Percentiles rank a stretch among this genome's conserved stretches.
Conservation (phyloP, 306 rosid species). For the Cicer cuneatum region DNA sequence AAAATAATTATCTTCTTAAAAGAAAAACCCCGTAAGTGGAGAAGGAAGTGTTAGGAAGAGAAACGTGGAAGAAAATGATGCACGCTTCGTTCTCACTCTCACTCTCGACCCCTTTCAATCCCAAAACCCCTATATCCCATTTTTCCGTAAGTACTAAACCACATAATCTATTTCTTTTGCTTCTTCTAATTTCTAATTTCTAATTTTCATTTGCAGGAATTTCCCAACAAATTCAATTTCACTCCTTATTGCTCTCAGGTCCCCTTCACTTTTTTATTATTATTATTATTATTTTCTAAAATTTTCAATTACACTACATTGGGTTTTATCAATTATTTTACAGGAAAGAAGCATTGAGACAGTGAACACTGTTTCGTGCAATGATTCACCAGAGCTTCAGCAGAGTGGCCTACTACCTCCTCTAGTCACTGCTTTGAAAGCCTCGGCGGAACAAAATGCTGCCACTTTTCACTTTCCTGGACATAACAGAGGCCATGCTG, state of each 20-base stretch:
- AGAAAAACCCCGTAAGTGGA: neutral
- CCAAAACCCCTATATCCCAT: slow-evolving; percentile 16
- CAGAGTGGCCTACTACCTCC: slow-evolving; percentile 56
- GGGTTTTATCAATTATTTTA: neutral
- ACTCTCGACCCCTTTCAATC: slow-evolving; percentile 14
- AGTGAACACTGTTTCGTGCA: slow-evolving; percentile 2
- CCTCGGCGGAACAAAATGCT: slow-evolving; percentile 63
- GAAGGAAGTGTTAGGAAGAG: neutral
- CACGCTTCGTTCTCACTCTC: neutral
- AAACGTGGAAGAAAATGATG: neutral
- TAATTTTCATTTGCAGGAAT: slow-evolving; percentile 36
- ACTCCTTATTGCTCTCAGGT: slow-evolving; percentile 47
- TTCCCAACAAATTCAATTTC: neutral
- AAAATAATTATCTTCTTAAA: too few species aligned
- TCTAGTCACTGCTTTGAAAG: slow-evolving; percentile 70
- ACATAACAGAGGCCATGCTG: slow-evolving; percentile 91
- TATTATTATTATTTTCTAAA: too few species aligned
- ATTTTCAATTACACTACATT: neutral
- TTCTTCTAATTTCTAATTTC: neutral
- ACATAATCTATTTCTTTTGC: neutral
- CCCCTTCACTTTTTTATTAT: neutral
- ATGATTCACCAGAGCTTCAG: slow-evolving; percentile 32
- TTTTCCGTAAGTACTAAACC: slow-evolving; percentile 32
- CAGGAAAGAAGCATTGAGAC: slow-evolving; percentile 53
- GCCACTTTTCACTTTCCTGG: slow-evolving; percentile 94